These are phyloP conservation scores for Hypoxylon intermedium DNA, from an alignment of 495 filamentous ascomycete species.

Conservation along the genomic window DNA sequence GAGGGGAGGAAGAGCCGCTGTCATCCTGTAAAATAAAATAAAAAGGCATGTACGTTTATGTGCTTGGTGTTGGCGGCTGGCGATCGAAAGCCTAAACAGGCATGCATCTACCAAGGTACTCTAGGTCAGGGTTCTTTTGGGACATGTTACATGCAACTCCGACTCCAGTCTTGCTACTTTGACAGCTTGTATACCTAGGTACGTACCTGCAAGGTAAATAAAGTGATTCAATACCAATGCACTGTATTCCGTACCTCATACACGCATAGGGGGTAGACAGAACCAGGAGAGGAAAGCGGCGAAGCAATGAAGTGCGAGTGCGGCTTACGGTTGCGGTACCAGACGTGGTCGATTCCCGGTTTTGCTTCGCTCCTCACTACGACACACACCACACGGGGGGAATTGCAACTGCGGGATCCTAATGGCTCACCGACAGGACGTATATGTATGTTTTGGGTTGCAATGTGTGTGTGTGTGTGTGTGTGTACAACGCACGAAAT, in stretches of 20 bases:
- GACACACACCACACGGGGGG: not conserved
- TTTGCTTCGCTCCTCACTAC: not conserved
- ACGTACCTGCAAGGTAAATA: too few species aligned
- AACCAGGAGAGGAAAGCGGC: slow-evolving; percentile 19
- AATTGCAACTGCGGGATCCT: slow-evolving; percentile 1
- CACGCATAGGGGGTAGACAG: not conserved
- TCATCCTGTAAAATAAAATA: not conserved
- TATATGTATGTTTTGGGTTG: slow-evolving; percentile 23
- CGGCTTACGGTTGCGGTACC: not conserved
- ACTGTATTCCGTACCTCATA: too few species aligned
- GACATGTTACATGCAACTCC: too few species aligned
- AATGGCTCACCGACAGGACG: slow-evolving; percentile 26
- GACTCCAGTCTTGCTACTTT: too few species aligned
- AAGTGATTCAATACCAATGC: too few species aligned
- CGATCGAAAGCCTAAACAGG: too few species aligned
- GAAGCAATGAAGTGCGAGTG: not conserved
- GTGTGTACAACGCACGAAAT: slow-evolving; percentile 32
- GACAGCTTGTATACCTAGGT: too few species aligned
- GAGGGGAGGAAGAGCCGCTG: slow-evolving; percentile 31
- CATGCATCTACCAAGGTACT: too few species aligned
- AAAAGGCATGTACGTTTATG: too few species aligned
- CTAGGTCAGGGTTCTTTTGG: too few species aligned
- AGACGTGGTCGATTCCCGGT: slow-evolving; percentile 13
- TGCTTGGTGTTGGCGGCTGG: too few species aligned
- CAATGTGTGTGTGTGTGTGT: slow-evolving; percentile 10